Conservation (phyloP, 108 stramenopile genomes). For the Cyclostephanos invisitatus region DNA sequence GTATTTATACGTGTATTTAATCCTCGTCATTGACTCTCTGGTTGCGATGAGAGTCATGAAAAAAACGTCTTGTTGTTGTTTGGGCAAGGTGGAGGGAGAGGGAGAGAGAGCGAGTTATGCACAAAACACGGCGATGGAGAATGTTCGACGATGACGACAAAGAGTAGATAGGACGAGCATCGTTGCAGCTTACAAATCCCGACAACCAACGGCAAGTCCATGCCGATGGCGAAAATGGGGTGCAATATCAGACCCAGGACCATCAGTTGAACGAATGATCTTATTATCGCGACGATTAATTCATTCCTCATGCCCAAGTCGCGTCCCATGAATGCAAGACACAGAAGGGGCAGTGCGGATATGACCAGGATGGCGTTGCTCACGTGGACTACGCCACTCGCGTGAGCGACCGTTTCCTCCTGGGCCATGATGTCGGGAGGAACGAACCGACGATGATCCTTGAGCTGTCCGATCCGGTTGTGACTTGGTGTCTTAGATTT, state of each 20-base stretch:
- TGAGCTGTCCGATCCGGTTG: too few species aligned
- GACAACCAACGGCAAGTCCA: constrained; percentile 43
- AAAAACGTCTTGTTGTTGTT: constrained; percentile 40
- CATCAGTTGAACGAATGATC: constrained; percentile 74
- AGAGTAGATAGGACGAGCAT: neutral
- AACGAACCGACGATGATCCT: too few species aligned
- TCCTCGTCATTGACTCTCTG: constrained; percentile 64
- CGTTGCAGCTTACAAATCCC: constrained; percentile 34
- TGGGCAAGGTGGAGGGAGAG: too few species aligned
- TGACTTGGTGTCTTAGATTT: too few species aligned
- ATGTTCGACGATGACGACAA: neutral
- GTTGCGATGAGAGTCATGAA: constrained; percentile 80
- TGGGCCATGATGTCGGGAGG: neutral
- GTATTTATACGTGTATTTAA: constrained; percentile 68
- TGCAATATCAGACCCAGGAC: constrained; percentile 74
- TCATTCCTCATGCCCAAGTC: constrained; percentile 31
- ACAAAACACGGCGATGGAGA: neutral
- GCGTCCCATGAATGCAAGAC: constrained; percentile 30
- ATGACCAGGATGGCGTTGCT: constrained; percentile 30
- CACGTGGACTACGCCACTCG: constrained; percentile 37
- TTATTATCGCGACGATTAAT: constrained; percentile 29
- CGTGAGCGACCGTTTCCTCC: neutral
- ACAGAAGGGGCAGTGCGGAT: constrained; percentile 35
- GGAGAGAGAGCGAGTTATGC: neutral
- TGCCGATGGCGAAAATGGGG: constrained; percentile 73